A percentile compares a stretch with the other conserved stretches of the same genome.
phyloP scores from a whole-genome alignment of 192 early-diverging fungal genomes.

The Umbelopsis ramanniana region DNA sequence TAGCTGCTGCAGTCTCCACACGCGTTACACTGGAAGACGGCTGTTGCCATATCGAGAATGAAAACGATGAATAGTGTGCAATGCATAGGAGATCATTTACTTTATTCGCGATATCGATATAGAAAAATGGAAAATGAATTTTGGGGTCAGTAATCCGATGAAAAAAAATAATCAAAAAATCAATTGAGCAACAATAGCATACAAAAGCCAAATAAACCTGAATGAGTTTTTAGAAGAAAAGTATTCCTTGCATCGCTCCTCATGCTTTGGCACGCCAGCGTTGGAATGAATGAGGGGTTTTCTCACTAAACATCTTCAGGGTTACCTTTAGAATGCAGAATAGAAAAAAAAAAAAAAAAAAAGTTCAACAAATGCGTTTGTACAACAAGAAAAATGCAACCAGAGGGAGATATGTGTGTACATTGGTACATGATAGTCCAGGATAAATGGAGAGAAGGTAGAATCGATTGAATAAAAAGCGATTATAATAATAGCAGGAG shows the following conservation, averaged over 20 bases:
- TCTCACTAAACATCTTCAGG: no score
- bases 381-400: neutral
- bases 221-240: no score
- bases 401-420: neutral
- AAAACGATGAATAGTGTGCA: neutral
- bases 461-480: neutral
- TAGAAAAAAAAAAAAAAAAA: no score
- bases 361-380: neutral
- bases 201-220: no score
- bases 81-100: neutral
- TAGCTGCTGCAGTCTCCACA: neutral
- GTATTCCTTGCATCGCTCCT: no score
- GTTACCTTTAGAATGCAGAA: neutral
- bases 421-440: slow-evolving; percentile 10
- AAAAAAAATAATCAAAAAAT: no score
- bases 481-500: slow-evolving; percentile 5
- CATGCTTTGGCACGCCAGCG: no score
- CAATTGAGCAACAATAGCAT: no score
- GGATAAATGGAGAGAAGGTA: neutral
- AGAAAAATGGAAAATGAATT: no score
- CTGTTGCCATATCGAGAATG: slow-evolving; percentile 3
- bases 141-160: no score
- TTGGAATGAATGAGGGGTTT: no score
- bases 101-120: neutral
- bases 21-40: slow-evolving; percentile 8